A percentile compares a stretch with the other conserved stretches of the same genome.
These are phyloP conservation scores for Epichloe festucae DNA, from an alignment of 2,329 filamentous ascomycete species.

Conservation along the genomic window DNA sequence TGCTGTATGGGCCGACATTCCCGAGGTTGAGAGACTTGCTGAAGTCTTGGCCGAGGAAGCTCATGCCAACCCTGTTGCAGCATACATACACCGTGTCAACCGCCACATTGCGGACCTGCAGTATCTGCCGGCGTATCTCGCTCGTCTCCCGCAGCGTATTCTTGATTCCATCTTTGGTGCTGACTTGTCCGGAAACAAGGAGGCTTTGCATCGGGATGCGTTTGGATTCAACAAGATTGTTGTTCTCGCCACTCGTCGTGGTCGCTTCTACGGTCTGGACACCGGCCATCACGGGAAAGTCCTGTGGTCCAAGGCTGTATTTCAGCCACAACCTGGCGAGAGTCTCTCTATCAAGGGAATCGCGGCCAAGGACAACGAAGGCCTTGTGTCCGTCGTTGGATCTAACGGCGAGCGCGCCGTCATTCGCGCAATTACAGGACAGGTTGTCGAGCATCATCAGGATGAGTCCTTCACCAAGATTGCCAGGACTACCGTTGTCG, in stretches of 20 bases:
- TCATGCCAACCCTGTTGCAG: conserved; percentile 63
- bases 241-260: conserved; percentile 65
- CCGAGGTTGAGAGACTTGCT: conserved; percentile 59
- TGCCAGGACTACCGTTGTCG: conserved; percentile 36
- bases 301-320: conserved; percentile 59
- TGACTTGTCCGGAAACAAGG: conserved; percentile 28
- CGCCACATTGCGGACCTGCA: conserved; percentile 71
- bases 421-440: conserved; percentile 41
- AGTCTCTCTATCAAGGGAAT: conserved; percentile 58
- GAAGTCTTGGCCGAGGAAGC: conserved; percentile 77
- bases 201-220: conserved; percentile 48
- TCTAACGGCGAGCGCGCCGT: conserved; percentile 49
- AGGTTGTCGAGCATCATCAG: conserved; percentile 16
- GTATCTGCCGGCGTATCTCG: conserved; percentile 61
- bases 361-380: conserved; percentile 42
- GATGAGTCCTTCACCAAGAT: conserved; percentile 1
- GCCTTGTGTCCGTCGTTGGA: conserved; percentile 44
- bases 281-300: conserved; percentile 60
- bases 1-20: conserved; percentile 68
- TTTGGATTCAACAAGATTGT: conserved; percentile 87
- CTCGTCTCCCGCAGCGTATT: conserved; percentile 54
- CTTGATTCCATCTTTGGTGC: conserved; percentile 51
- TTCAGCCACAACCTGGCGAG: conserved; percentile 39
- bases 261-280: conserved; percentile 69
- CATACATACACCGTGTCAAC: conserved; percentile 78